Base-by-base conservation (phyloP, 805 yeast genomes). In the Zygosaccharomyces bisporus region DNA sequence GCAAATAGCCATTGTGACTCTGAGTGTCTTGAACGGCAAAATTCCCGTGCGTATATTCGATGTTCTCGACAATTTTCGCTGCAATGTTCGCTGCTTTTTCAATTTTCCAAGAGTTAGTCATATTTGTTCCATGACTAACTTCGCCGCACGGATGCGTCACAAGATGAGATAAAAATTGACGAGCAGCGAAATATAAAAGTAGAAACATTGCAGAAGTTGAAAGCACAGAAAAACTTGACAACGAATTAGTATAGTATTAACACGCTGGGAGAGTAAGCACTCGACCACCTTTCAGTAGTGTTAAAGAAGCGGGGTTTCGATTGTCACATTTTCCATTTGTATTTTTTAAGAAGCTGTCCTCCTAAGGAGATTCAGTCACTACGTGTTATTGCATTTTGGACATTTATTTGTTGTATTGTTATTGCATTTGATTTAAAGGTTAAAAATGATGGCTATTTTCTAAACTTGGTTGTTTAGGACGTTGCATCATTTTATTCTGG, bases 81-180 rank as follows among this genome's bases (percentile, higher is more conserved):
- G 27, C 27, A 7, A 34, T 6, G 27, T 34, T 2, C 12, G 13
- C n/a, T 25, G 24, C 19, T 37, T 37, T 16, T 36, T 24, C 12
- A 3, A 6, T 16, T 14, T 37, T 37, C 31, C 9, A 6, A n/a
- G 16, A 13, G 31, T 27, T 27, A 37, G 40, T 37, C 40, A 37
- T 37, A n/a, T 34, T 16, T 20, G 21, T 20, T 7, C 7, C 13
- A 25, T 37, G 40, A 37, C 40, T 37, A 37, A 37, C 40, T 37
- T 37, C 20, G 20, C 33, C 33, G 33, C 18, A 12, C 13, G 19
- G 32, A 37, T 37, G 40, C 40, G 40, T 37, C 40, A 37, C 25
- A 37, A 24, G 21, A 17, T 37, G 23, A 25, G 14, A 20, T 35
- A 25, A 37, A 25, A 24, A n/a, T 25, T 14, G 5, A 36, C 18